Percentiles rank a stretch among this genome's conserved stretches.
Evolutionary conservation across 75 land plant genomes (phyloP).

Genomic region (Chamaecyparis obtusa): DNA sequence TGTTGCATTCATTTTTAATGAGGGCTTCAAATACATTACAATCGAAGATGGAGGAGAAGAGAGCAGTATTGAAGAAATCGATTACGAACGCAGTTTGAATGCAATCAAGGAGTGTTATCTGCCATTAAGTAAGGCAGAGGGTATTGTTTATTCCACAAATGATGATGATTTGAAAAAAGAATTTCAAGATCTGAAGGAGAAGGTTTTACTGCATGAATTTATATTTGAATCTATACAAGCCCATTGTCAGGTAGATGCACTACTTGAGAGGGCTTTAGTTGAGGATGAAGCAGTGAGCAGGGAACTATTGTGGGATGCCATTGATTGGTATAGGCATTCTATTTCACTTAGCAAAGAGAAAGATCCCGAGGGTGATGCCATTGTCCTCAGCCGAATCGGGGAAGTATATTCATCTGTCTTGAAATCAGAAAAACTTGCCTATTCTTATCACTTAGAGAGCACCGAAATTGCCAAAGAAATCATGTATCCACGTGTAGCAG

Average conservation of each 20-base stretch:
- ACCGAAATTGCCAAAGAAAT: conserved; percentile 7
- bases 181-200: background rate
- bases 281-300: conserved; percentile 6
- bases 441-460: conserved; percentile 5
- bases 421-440: background rate
- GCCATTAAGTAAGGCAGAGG: background rate
- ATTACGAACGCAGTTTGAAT: background rate
- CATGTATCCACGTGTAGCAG: conserved; percentile 10
- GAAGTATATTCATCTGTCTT: conserved; percentile 7
- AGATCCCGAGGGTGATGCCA: conserved; percentile 13
- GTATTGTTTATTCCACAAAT: background rate
- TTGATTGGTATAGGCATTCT: conserved; percentile 16
- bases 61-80: background rate
- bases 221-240: conserved; percentile 7
- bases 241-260: background rate
- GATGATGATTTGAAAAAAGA: background rate
- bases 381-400: conserved; percentile 18
- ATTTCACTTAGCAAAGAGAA: background rate
- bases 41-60: background rate
- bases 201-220: background rate
- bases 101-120: background rate
- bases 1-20: background rate
- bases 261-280: background rate
- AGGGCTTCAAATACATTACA: background rate
- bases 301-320: conserved; percentile 15